Evolutionary conservation across 768 basidiomycete species (phyloP).

Genomic region (Lyophyllum decastes): DNA sequence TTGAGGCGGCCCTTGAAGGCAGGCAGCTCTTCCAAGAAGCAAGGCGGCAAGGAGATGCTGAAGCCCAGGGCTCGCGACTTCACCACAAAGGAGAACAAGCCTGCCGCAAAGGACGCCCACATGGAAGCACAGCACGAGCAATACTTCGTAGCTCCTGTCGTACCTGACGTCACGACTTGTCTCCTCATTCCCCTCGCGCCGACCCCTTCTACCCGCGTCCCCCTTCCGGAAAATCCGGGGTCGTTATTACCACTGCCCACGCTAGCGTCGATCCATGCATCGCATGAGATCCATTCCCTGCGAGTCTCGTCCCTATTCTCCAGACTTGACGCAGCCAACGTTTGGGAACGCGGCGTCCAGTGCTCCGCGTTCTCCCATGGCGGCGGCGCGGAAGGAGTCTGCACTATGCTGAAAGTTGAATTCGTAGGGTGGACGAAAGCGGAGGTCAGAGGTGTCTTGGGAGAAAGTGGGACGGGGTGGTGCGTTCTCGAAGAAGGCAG

Average conservation of each 20-base stretch:
- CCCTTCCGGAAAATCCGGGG: conserved; percentile 41
- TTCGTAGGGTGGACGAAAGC: conserved; percentile 75
- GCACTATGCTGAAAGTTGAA: conserved; percentile 66
- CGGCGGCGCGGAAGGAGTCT: conserved; percentile 46
- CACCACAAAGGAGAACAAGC: conserved; percentile 15
- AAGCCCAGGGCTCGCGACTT: conserved; percentile 27
- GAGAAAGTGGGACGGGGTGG: conserved; percentile 75
- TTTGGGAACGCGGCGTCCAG: conserved; percentile 64
- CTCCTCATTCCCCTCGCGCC: conserved; percentile 80
- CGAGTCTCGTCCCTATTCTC: conserved; percentile 71
- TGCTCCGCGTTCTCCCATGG: conserved; percentile 63
- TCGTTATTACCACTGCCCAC: conserved; percentile 54
- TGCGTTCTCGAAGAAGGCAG: conserved; percentile 64
- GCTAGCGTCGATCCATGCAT: conserved; percentile 51
- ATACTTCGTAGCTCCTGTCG: conserved; percentile 54
- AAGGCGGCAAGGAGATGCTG: conserved; percentile 32
- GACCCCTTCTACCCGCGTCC: conserved; percentile 66
- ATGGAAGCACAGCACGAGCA: conserved; percentile 46
- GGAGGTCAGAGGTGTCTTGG: conserved; percentile 67
- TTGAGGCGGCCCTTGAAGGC: conserved; percentile 27
- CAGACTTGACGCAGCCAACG: conserved; percentile 66
- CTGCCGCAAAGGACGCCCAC: not conserved
- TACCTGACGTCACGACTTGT: conserved; percentile 54
- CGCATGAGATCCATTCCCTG: conserved; percentile 56
- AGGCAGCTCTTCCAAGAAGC: conserved; percentile 24